Evolutionary conservation across 192 early-diverging fungal species (phyloP).

Genomic region (Mortierella antarctica): DNA sequence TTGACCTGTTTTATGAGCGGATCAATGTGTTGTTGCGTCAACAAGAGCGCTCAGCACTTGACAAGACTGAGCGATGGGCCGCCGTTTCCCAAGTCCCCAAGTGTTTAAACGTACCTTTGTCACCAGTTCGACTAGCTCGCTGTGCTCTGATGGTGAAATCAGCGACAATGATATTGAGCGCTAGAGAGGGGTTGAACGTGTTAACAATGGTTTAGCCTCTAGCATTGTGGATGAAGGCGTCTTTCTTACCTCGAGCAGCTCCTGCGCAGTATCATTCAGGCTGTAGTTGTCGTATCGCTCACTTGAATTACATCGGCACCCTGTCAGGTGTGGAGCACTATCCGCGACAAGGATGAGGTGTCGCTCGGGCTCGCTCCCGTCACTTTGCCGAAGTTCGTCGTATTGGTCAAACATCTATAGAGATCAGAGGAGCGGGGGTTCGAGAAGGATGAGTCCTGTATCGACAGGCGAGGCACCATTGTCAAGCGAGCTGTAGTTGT

Average conservation of each 20-base stretch:
- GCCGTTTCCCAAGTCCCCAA: too few relatives aligned
- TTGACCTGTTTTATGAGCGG: slow-evolving; percentile 33
- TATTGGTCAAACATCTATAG: slow-evolving; percentile 66
- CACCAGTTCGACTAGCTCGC: slow-evolving; percentile 28
- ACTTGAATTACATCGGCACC: slow-evolving; percentile 59
- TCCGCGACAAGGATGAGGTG: slow-evolving; percentile 68
- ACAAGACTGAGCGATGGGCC: neutral
- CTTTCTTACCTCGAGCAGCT: slow-evolving; percentile 61
- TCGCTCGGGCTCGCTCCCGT: slow-evolving; percentile 45
- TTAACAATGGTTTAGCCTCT: neutral
- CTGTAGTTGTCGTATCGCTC: slow-evolving; percentile 64
- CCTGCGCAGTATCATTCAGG: slow-evolving; percentile 54
- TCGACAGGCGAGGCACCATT: neutral
- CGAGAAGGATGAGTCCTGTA: neutral
- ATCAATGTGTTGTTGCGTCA: slow-evolving; percentile 2
- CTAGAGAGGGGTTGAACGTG: slow-evolving; percentile 41
- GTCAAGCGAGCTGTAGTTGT: neutral
- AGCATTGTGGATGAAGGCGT: neutral
- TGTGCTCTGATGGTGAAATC: slow-evolving; percentile 31
- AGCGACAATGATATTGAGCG: slow-evolving; percentile 35
- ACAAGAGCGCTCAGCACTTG: neutral
- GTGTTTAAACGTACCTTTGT: slow-evolving; percentile 18
- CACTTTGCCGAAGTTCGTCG: slow-evolving; percentile 22
- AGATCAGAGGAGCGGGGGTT: neutral
- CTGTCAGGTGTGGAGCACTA: slow-evolving; percentile 58